phyloP scores from a whole-genome alignment of 2,329 filamentous ascomycete genomes.

The Trichoderma oligosporum region DNA sequence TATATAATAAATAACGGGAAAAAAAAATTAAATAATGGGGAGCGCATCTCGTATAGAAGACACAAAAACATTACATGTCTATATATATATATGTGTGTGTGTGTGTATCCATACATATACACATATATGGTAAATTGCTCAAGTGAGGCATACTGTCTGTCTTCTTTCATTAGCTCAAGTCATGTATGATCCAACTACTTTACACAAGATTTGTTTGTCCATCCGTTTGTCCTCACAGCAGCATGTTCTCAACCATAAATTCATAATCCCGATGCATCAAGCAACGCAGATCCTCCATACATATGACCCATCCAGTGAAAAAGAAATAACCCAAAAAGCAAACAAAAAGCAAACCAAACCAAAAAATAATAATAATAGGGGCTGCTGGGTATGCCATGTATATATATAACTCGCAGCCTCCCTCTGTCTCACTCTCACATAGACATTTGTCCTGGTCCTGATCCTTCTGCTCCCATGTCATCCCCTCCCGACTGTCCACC shows the following conservation, averaged over 20 bases:
- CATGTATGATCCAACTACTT: too few species aligned
- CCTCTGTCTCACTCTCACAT: too few species aligned
- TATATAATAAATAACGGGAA: not conserved
- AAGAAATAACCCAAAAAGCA: too few species aligned
- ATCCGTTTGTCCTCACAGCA: not conserved
- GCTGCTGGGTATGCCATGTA: conserved; percentile 4
- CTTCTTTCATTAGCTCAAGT: not conserved
- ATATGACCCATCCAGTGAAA: too few species aligned
- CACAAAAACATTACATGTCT: too few species aligned
- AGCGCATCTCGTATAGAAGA: not conserved
- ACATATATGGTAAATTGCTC: not conserved
- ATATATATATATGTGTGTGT: not conserved
- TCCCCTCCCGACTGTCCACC: conserved; percentile 1
- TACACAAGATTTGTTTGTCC: not conserved
- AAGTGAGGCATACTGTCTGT: not conserved
- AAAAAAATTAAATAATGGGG: conserved; percentile 4
- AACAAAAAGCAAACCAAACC: not conserved
- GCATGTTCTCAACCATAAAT: too few species aligned
- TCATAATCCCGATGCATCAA: not conserved
- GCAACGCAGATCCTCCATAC: not conserved
- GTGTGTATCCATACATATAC: not conserved
- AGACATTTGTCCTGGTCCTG: not conserved
- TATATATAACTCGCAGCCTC: not conserved
- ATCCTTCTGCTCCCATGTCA: not conserved
- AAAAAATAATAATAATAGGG: not conserved